Base-by-base conservation (phyloP, 208 protist genomes). In the Crithidia acanthocephali region DNA sequence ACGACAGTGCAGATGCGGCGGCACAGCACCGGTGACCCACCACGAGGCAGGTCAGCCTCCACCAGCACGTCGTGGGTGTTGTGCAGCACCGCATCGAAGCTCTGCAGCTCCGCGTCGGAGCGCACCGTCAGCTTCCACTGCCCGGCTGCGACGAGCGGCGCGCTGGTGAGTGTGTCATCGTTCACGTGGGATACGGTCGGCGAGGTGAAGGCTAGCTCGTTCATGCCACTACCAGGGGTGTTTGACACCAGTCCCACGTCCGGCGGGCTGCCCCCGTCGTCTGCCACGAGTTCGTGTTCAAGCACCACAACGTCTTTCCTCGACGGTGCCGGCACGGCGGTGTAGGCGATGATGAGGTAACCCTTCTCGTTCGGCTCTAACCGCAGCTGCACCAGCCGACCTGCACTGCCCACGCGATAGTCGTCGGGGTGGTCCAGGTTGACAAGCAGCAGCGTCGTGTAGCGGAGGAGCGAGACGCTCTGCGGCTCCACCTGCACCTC, bases 281-380 rank as follows among this genome's bases (percentile, higher is more conserved):
- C 48, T 30, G 11, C 44, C 35, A 45, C 3, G 32, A 0, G 23
- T 3, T 33, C 23, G 7, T 18, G 57, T n/a, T n/a, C 37, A 35
- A 20, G 56, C 5, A 15, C 16, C 23, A 5, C 16, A 9, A 10
- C 27, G 7, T 44, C 58, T 0, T 1, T 15, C 22, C 22, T n/a
- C 45, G 27, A 33, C 32, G 32, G 35, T 2, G 50, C 42, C 8
- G 83, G 81, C 27, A 91, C 74, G 20, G 65, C 37, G 3, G 81
- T 81, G 76, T 87, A 91, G 23, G 89, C 93, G 53, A 94, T 81
- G 27, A 97, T 48, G 20, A 96, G 63, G 71, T 94, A 95, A 2
- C 93, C 93, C 18, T 81, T 84, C 18, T 87, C 78, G 78, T 95
- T 94, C 15, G 90, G 84, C 30, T 84, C 63, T 25, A 97, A 48